Evolutionary conservation across 2,329 filamentous ascomycete genomes (phyloP).

Genomic region (Botrytis cinerea): DNA sequence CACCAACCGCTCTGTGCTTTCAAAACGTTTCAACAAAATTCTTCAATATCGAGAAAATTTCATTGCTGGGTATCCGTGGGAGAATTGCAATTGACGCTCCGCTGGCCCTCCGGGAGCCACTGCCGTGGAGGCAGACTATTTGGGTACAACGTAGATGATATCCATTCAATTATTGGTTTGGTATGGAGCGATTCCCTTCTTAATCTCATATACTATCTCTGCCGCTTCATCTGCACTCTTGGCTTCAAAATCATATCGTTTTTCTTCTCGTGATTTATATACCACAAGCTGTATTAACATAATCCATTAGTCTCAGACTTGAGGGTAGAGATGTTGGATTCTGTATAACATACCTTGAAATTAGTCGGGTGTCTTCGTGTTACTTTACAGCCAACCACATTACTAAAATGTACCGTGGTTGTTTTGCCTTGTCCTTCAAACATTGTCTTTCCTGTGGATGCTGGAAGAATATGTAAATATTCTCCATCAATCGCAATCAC

Average conservation of each 20-base stretch:
- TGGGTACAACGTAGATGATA: neutral
- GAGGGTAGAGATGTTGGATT: neutral
- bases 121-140: slow-evolving; percentile 3
- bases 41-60: neutral
- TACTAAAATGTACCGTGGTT: slow-evolving; percentile 79
- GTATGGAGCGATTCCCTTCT: slow-evolving; percentile 72
- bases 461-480: slow-evolving; percentile 82
- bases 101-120: neutral
- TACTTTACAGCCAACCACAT: slow-evolving; percentile 80
- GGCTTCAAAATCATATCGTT: slow-evolving; percentile 85
- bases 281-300: slow-evolving; percentile 58
- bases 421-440: slow-evolving; percentile 68
- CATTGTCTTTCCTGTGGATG: slow-evolving; percentile 62
- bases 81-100: neutral
- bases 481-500: slow-evolving; percentile 80
- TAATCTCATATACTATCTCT: slow-evolving; percentile 78
- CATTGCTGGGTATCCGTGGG: neutral
- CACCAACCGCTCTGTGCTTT: neutral
- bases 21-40: neutral
- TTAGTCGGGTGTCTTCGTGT: slow-evolving; percentile 77
- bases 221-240: slow-evolving; percentile 68
- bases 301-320: neutral
- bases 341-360: slow-evolving; percentile 62
- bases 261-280: slow-evolving; percentile 73
- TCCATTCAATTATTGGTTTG: slow-evolving; percentile 30